Evolutionary conservation across 768 basidiomycete genomes (phyloP).

Genomic region (Rhodotorula graminis): DNA sequence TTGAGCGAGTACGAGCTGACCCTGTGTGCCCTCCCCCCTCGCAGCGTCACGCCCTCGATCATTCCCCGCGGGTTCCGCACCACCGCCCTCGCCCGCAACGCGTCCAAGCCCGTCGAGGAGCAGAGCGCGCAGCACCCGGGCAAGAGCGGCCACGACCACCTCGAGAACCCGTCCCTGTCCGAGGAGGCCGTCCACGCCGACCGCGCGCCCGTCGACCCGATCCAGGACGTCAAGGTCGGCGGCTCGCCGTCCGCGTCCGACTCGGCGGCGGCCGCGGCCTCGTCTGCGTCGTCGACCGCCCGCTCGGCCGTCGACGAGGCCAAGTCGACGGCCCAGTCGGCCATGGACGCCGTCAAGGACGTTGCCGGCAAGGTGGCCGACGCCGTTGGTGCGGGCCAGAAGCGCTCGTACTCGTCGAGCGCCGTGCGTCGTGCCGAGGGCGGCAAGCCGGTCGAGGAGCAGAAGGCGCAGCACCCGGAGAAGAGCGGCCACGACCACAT

Average conservation of each 20-base stretch:
- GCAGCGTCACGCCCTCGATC: constrained; percentile 2
- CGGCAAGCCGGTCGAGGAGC: background rate
- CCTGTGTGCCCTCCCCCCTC: too few species aligned
- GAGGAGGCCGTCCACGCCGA: constrained; percentile 29
- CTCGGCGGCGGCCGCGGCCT: too few species aligned
- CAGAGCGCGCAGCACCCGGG: constrained; percentile 13
- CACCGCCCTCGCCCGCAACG: background rate
- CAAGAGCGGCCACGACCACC: constrained; percentile 25
- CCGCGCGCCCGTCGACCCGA: constrained; percentile 14
- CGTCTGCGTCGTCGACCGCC: background rate
- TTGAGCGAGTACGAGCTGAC: too few species aligned
- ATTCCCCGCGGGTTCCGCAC: constrained; percentile 11
- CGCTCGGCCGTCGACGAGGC: too few species aligned
- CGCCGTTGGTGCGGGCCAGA: constrained; percentile 1
- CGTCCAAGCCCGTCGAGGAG: background rate
- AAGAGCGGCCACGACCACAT: constrained; percentile 22
- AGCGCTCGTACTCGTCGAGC: constrained; percentile 12
- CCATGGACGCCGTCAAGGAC: background rate
- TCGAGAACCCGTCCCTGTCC: constrained; percentile 17
- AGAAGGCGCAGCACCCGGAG: constrained; percentile 21
- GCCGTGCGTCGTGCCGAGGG: background rate
- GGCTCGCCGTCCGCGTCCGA: too few species aligned
- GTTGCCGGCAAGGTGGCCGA: background rate
- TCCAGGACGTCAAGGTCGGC: background rate
- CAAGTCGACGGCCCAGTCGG: background rate